Percentiles rank a stretch among this genome's conserved stretches.
phyloP scores from a whole-genome alignment of 2,329 filamentous ascomycete genomes.

The Myotisia sp. region DNA sequence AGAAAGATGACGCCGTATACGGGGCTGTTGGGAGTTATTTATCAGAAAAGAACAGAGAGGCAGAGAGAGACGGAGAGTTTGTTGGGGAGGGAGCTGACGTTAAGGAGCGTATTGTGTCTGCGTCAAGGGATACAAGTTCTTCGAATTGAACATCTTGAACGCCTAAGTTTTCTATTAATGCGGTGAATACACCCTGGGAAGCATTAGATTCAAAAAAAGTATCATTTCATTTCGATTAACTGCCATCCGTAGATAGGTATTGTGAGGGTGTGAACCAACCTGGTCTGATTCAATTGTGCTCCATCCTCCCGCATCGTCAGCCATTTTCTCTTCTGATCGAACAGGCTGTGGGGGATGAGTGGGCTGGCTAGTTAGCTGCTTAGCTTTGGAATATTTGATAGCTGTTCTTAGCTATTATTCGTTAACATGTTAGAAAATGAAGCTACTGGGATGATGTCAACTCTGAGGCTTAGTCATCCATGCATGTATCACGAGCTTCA shows the following conservation, averaged over 20 bases:
- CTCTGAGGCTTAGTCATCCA: no score
- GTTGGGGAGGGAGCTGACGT: slow-evolving; percentile 21
- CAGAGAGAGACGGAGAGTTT: background rate
- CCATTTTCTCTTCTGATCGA: slow-evolving; percentile 43
- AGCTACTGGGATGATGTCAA: no score
- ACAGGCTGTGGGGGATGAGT: no score
- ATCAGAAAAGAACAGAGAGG: slow-evolving; percentile 5
- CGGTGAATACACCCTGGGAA: slow-evolving; percentile 81
- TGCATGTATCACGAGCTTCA: no score
- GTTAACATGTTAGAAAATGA: no score
- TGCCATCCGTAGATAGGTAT: background rate
- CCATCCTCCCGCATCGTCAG: slow-evolving; percentile 58
- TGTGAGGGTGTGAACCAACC: slow-evolving; percentile 38
- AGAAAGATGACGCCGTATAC: slow-evolving; percentile 97
- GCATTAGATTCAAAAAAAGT: slow-evolving; percentile 5
- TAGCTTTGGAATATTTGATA: no score
- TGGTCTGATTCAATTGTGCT: slow-evolving; percentile 97
- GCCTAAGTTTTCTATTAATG: slow-evolving; percentile 80
- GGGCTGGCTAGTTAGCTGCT: no score
- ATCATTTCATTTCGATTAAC: slow-evolving; percentile 1
- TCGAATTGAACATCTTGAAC: slow-evolving; percentile 93
- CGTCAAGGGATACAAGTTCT: slow-evolving; percentile 80
- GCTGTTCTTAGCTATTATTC: no score
- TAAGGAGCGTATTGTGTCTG: slow-evolving; percentile 39
- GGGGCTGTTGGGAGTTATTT: slow-evolving; percentile 36